Conservation (phyloP, 2,329 filamentous ascomycete genomes). For the Fusarium neocosmosporiellum region DNA sequence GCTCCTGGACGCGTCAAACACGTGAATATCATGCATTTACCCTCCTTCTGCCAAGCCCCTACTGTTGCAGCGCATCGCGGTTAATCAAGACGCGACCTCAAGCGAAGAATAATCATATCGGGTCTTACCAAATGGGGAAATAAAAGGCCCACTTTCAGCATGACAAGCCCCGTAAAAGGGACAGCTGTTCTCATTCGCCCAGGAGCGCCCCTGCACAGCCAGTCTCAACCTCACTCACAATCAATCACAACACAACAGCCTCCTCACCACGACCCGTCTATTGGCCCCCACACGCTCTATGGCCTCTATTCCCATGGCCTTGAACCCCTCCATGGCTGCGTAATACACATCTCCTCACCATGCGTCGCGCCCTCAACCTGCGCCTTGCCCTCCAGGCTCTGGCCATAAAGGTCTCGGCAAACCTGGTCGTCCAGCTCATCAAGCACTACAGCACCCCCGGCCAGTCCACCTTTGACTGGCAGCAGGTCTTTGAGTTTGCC, state of each 20-base stretch:
- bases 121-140: constrained; percentile 4
- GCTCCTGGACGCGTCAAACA: not conserved
- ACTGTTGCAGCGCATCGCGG: not conserved
- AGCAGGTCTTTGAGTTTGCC: constrained; percentile 51
- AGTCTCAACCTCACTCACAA: constrained; percentile 19
- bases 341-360: constrained; percentile 12
- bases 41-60: not conserved
- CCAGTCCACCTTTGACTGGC: constrained; percentile 43
- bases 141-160: not conserved
- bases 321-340: constrained; percentile 17
- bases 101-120: not conserved
- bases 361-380: constrained; percentile 44
- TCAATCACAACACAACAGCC: not conserved
- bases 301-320: not conserved
- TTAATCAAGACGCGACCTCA: not conserved
- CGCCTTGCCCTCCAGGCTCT: constrained; percentile 45
- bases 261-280: not conserved
- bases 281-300: not conserved
- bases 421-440: constrained; percentile 46
- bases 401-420: constrained; percentile 47
- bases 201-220: constrained; percentile 28
- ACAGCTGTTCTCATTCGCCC: constrained; percentile 34
- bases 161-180: constrained; percentile 31
- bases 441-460: constrained; percentile 31
- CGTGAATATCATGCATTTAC: not conserved